Percentiles rank a stretch among this genome's conserved stretches.
Conservation (phyloP, 1,284 basidiomycete species). For the Apiotrichum laibachii region DNA sequence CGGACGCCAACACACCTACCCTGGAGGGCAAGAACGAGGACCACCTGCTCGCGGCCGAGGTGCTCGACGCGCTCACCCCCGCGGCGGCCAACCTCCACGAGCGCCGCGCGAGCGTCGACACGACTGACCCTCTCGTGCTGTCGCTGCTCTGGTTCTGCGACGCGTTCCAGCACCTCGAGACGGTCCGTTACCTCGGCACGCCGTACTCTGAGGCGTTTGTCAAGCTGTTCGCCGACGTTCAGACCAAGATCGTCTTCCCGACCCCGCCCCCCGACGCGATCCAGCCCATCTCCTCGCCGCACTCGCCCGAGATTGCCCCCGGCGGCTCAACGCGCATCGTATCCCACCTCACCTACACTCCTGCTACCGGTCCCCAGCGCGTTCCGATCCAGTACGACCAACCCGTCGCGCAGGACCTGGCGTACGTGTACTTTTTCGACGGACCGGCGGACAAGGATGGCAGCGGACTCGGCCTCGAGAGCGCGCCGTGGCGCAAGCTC, state of each 20-base stretch:
- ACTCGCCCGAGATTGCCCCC: not conserved
- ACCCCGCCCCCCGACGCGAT: not conserved
- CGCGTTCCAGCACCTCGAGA: conserved; percentile 5
- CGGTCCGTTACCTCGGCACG: conserved; percentile 1
- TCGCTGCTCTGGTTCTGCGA: conserved; percentile 3
- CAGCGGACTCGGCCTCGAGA: not conserved
- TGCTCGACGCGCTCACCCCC: not conserved
- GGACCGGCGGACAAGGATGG: not conserved
- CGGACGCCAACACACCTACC: not conserved
- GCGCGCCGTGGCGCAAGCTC: not conserved
- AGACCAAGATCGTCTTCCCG: conserved; percentile 4
- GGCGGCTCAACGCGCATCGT: not conserved
- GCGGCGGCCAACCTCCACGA: conserved; percentile 1
- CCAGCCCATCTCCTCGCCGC: not conserved
- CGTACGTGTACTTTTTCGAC: conserved; percentile 1
- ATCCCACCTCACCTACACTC: not conserved
- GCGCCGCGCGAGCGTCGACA: not conserved
- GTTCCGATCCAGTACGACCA: conserved; percentile 5
- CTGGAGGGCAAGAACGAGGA: not conserved
- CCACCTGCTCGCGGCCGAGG: not conserved
- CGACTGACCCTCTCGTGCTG: not conserved
- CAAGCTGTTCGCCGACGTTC: not conserved
- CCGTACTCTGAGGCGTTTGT: not conserved
- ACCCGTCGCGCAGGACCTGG: not conserved
- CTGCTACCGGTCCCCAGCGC: not conserved